Evolutionary conservation across 2,329 filamentous ascomycete species (phyloP), one percentile per base, ranked within the genome.

Genomic region (Alternaria gansuensis): DNA sequence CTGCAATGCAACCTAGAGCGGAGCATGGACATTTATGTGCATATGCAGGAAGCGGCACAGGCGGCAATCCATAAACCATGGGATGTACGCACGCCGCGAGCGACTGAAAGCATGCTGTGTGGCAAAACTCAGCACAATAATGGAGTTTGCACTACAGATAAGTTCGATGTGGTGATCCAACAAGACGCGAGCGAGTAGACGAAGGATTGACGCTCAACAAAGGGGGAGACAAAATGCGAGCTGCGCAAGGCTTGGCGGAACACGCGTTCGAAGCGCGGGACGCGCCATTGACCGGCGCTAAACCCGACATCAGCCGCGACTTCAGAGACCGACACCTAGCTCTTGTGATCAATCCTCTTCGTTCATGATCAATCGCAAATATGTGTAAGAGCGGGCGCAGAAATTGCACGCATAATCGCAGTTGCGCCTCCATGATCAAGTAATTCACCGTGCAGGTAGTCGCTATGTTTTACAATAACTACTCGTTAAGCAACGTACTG

Each of bases 221-320:
- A 40, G 44, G 29, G 2, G n/a, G 44, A 21, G 31, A 36, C 14
- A 36, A 3, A 3, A 23, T n/a, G 13, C 29, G 29, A 48, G 13
- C n/a, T 26, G 44, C 34, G 29, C 21, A n/a, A n/a, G 2, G 31
- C 44, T 48, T 48, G 44, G 44, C 44, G 34, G n/a, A 26, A 24
- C 31, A 48, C 29, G 39, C 39, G 39, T 41, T 23, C 21, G 39
- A 41, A 24, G 39, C 44, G 21, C 44, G 29, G 44, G n/a, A 48
- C 31, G 44, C 44, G 44, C 31, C 33, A 14, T 26, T 34, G 34
- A 31, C 44, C 33, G 37, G 37, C 44, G 21, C 31, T 34, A n/a
- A 21, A 8, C 17, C 21, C 21, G 44, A 14, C 21, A 26, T 31
- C 29, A 24, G 7, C 29, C 33, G 44, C 44, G 31, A 36, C 44